Conservation (phyloP, 441 rosid species). For the Croton setiger region DNA sequence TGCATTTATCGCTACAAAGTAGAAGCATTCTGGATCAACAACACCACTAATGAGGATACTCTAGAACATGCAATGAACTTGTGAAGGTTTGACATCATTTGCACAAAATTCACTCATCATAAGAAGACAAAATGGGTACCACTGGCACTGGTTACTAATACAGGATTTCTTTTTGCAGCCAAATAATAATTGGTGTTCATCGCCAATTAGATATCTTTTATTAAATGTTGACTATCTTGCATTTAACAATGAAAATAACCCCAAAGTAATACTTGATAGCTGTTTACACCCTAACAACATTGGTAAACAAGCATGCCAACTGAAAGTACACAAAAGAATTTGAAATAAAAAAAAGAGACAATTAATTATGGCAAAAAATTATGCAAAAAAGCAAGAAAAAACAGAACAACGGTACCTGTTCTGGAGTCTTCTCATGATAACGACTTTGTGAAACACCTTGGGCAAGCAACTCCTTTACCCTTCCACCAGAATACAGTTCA, state of each 20-base stretch:
- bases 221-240: background rate
- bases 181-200: background rate
- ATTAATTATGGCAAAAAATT: background rate
- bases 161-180: no score
- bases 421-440: constrained; percentile 75
- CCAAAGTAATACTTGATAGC: background rate
- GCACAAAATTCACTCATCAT: background rate
- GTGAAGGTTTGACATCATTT: background rate
- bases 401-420: constrained; percentile 41
- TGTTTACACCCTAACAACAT: background rate
- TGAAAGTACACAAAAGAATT: background rate
- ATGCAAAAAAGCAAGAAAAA: background rate
- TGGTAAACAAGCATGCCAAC: background rate
- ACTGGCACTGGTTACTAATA: no score
- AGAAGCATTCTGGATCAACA: background rate
- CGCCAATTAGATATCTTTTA: background rate
- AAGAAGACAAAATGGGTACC: background rate
- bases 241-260: background rate
- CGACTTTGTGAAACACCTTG: constrained; percentile 79
- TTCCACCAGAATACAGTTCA: constrained; percentile 72
- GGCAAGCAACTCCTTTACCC: constrained; percentile 73
- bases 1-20: background rate
- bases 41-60: background rate
- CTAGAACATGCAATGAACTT: background rate
- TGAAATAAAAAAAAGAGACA: background rate